Conservation (phyloP, 169 alveolate species). For the Plasmodium cynomolgi region DNA sequence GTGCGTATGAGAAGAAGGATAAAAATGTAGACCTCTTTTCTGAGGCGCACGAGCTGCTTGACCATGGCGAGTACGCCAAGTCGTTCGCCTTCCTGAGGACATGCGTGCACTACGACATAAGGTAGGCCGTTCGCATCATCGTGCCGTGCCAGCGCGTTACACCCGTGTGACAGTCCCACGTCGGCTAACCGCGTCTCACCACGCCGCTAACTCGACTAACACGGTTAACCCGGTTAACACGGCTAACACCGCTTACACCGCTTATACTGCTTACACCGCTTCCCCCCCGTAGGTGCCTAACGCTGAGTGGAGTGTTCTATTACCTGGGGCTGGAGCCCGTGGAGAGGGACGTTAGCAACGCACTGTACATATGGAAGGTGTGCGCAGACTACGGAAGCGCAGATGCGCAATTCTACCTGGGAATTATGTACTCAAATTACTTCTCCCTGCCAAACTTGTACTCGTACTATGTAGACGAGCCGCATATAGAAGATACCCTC, state of each 20-base stretch:
- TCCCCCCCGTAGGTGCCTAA: constrained; percentile 21
- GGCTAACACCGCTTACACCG: not conserved
- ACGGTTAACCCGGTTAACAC: not conserved
- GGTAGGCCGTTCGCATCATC: not conserved
- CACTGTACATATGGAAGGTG: constrained; percentile 65
- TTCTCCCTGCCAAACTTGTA: constrained; percentile 59
- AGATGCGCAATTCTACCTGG: constrained; percentile 70
- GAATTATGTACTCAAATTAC: constrained; percentile 62
- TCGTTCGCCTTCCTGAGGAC: constrained; percentile 25
- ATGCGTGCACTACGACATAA: constrained; percentile 67
- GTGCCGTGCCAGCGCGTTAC: not conserved
- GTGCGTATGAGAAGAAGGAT: not conserved
- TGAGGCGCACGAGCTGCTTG: constrained; percentile 51
- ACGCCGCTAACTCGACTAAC: not conserved
- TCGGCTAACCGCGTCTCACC: not conserved
- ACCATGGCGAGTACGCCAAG: constrained; percentile 45
- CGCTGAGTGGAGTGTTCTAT: constrained; percentile 56
- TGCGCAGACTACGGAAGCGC: constrained; percentile 67
- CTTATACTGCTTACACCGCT: not conserved
- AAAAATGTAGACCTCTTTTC: constrained; percentile 20
- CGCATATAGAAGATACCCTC: constrained; percentile 15
- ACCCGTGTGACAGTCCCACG: not conserved
- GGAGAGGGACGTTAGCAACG: constrained; percentile 31
- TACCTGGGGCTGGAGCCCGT: constrained; percentile 62
- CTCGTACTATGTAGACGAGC: constrained; percentile 34